A percentile compares a stretch with the other conserved stretches of the same genome.
Evolutionary conservation across 352 stramenopile species (phyloP).

Genomic region (Pythium phragmiticola): DNA sequence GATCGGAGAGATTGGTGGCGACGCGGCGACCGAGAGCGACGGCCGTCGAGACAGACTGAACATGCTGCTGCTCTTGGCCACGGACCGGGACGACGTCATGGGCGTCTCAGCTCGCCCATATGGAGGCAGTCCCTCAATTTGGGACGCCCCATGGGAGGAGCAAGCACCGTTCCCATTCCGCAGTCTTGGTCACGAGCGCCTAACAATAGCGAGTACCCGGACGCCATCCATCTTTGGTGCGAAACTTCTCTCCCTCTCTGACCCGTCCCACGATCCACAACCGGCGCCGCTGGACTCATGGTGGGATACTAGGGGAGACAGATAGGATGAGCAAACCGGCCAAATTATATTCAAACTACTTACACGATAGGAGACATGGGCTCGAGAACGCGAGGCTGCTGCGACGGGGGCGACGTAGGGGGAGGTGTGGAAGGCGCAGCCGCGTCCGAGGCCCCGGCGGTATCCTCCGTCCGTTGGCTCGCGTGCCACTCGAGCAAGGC

Average conservation of each 20-base stretch:
- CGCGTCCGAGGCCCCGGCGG: background rate
- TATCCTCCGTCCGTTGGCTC: background rate
- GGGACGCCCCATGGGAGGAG: background rate
- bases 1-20: background rate
- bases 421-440: background rate
- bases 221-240: background rate
- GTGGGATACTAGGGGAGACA: background rate
- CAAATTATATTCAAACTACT: conserved; percentile 26
- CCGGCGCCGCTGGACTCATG: conserved; percentile 10
- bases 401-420: conserved; percentile 1
- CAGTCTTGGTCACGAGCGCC: background rate
- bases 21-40: conserved; percentile 13
- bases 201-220: conserved; percentile 1
- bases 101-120: conserved; percentile 9
- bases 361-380: conserved; percentile 22
- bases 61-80: conserved; percentile 29
- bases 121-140: conserved; percentile 1
- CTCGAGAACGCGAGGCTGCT: background rate
- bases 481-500: conserved; percentile 13
- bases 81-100: conserved; percentile 27
- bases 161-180: background rate
- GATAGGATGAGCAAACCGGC: conserved; percentile 4
- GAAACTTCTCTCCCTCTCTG: conserved; percentile 3
- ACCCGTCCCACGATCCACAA: background rate
- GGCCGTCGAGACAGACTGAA: conserved; percentile 27